Evolutionary conservation across 2,329 filamentous ascomycete species (phyloP), one percentile per base, ranked within the genome.

Genomic region (Colletotrichum theobromicola): DNA sequence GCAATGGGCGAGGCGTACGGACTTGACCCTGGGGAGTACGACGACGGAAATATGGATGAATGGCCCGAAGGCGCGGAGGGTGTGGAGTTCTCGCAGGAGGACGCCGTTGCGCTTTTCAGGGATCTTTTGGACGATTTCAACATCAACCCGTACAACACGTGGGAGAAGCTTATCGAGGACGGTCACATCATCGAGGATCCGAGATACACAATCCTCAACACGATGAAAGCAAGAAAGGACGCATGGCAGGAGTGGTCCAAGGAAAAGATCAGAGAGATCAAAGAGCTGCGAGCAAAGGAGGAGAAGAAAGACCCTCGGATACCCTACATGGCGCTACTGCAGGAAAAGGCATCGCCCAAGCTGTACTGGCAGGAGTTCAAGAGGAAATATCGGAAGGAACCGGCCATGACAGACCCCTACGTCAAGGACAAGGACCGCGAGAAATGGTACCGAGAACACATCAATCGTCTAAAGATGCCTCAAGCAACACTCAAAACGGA

Each of bases 311-410:
- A 98, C 79, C 96, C 97, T 2, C 89, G 90, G 61, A 93, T 98
- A 77, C 92, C 93, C 1, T 99, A 97, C 82, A 86, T 98, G 75
- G 90, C 90, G 0, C 94, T 99, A 76, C 87, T 99, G 34, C 92
- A 96, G 76, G 91, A 93, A 63, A 91, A 95, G 78, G 96, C 96
- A 0, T 97, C 93, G 0, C 93, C 95, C 0, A 98, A 98, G 84
- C 89, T 99, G 2, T 99, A 98, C 87, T 99, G 97, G 97, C 93
- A 95, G 1, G 97, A 99, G 82, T 99, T 99, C 85, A 95, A 94
- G 79, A 90, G 97, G 37, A 99, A 98, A 82, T 97, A 92, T 84
- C 94, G 93, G 77, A 96, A 94, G 77, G 95, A 98, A 77, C 84
- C 90, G 0, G 90, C 93, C 67, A 95, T 99, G 94, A 94, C 93